Base-by-base conservation (phyloP, 2,329 filamentous ascomycete species). In the Metarhizium album region DNA sequence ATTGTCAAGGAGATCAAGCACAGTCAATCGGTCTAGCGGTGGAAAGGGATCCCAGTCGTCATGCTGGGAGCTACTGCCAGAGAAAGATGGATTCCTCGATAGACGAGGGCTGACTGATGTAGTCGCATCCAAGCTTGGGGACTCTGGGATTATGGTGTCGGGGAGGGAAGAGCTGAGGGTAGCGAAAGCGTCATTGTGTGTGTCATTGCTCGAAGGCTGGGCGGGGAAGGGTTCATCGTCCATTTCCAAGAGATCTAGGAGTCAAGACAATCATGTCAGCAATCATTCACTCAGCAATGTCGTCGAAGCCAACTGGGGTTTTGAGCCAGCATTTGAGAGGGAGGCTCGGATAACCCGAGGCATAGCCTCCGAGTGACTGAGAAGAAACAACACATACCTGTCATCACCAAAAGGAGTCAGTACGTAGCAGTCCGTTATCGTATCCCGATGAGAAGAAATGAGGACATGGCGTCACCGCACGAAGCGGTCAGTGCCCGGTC, bases 1-100 rank as follows among this genome's bases (percentile, higher is more conserved):
- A 65, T 96, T 97, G 69, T 96, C 91, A 57, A 98, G 79, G 46
- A 98, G 77, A 64, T 98, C 93, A 60, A 98, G 89, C 52, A 97
- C 82, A 38, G 87, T 90, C 49, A 98, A 74, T 48, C 89, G 86
- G 66, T 98, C 93, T 23, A 96, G 74, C 1, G 91, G 90, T 9
- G 90, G 88, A 55, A 94, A 86, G 22, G 82, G 75, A 55, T 95
- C 89, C 79, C 87, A 93, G 64, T 91, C 89, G 59, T 93, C 87
- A 52, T 93, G 87, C 61, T 89, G 89, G n/a, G 82, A 84, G 65
- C 84, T 89, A 67, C 83, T 89, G 46, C 81, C 83, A n/a, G 87
- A 90, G 66, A 90, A 90, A 16, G 90, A 95, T 16, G 79, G 76
- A 50, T 86, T 85, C 53, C 90, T 81, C 7, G 90, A 94, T 46